Evolutionary conservation across 768 basidiomycete species (phyloP), one percentile per base, ranked within the genome.

Genomic region (Agaricus blazei): DNA sequence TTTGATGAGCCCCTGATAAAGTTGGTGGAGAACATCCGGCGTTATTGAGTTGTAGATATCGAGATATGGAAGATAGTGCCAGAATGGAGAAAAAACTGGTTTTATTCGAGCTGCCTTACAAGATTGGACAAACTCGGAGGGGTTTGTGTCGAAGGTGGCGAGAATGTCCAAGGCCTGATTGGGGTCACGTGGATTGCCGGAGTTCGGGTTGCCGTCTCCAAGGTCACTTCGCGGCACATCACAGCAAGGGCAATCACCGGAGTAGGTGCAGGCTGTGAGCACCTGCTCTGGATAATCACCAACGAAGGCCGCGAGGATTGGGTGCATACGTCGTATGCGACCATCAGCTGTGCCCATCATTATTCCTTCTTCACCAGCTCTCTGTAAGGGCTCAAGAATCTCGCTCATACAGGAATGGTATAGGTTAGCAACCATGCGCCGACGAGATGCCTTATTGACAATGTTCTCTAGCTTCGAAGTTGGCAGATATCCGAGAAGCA

Each of bases 231-330:
- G 40, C 8, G 48, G 47, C 0, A 42, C 58, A 6, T 52, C 40
- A 49, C 72, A 73, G 2, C 44, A 51, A 1, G 70, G 69, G 51
- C 70, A 73, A 4, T 69, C 59, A 0, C 64, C 63, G 5, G 44
- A 61, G 14, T 68, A 67, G 12, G 58, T 56, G 34, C 60, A 53
- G 0, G 71, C 67, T 0, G 72, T 67, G 0, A 79, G 68, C 12
- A 71, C 64, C 53, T 80, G 77, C 55, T 80, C 76, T 0, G 77
- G 78, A 54, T 77, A 72, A 60, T 79, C 74, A 0, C 69, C 70
- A 6, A 72, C 60, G 56, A 69, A 72, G 0, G 63, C 61, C 0
- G 77, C 75, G 1, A 80, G 56, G 38, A 81, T 72, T 0, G 75
- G 75, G 56, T 70, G 66, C 9, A 67, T 57, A 1, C 60, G 61